Base-by-base conservation (phyloP, 2,329 filamentous ascomycete genomes). In the Lachnum nothofagi region DNA sequence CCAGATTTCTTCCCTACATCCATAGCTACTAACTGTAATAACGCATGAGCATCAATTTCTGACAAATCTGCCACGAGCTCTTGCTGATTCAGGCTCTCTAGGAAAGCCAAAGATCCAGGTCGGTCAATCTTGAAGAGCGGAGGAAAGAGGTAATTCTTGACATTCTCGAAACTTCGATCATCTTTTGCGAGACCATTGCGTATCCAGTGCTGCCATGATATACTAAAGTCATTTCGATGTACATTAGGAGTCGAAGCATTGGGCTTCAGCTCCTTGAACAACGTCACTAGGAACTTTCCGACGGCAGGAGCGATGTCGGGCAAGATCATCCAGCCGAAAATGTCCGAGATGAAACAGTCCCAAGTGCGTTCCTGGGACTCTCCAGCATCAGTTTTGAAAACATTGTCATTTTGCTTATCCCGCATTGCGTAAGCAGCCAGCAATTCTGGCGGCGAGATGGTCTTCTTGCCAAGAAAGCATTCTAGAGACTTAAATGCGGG, bases 1-100 rank as follows among this genome's bases (percentile, higher is more conserved):
- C 84, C 84, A 31, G 77, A 70, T 60, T 85, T 85, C 66, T 88
- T 88, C 12, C 82, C 85, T 14, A 82, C 76, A 55, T 88, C 83
- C 37, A 89, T 70, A n/a, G 82, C 77, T 38, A 83, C 76, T 35
- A 89, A 72, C 55, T 82, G 79, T 8, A 88, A 67, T 37, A 82
- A 70, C 0, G 79, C 75, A 44, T 79, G 73, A 12, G 73, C 67
- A 45, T 80, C 73, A 22, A 79, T 65, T 17, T 73, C 71, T 45
- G 70, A 68, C 34, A 72, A 71, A 52, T 68, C 73, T 47, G 67
- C 72, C 10, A 75, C 64, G n/a, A 73, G 66, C 45, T 71, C 71
- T 5, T 74, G 63, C 12, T 72, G 68, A n/a, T 75, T 82, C 48
- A 86, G 70, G 17, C 72, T 69, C 39, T 74, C 67, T n/a, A 88